phyloP scores from a whole-genome alignment of 176 grass and related monocot species.

The Juncus inflexus region DNA sequence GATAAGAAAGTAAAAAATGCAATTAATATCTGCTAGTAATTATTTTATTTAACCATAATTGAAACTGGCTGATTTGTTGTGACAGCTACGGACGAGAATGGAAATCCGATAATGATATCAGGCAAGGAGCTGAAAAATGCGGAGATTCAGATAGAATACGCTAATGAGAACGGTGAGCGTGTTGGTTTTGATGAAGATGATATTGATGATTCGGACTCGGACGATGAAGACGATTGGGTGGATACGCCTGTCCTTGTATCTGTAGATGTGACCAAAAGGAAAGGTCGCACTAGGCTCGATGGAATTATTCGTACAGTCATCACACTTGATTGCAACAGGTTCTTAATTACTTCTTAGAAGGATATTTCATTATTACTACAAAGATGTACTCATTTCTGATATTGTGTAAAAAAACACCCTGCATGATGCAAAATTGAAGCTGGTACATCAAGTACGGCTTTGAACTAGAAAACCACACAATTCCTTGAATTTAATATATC shows the following conservation, averaged over 20 bases:
- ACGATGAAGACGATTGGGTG: constrained; percentile 4
- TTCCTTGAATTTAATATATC: not conserved
- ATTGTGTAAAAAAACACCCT: not conserved
- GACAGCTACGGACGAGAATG: constrained; percentile 16
- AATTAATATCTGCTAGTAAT: not conserved
- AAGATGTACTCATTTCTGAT: not conserved
- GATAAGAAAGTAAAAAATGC: not conserved
- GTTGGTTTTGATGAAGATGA: not conserved
- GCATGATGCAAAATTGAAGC: not conserved
- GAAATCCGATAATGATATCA: constrained; percentile 7
- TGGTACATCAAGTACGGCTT: not conserved
- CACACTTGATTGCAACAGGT: constrained; percentile 75
- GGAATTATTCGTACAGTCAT: constrained; percentile 73
- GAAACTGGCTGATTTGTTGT: not conserved
- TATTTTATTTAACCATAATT: not conserved
- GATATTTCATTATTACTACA: not conserved
- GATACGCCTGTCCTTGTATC: constrained; percentile 62
- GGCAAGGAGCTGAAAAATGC: constrained; percentile 14
- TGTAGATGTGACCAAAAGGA: constrained; percentile 57
- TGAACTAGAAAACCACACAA: not conserved
- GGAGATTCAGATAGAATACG: not conserved
- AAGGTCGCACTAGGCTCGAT: constrained; percentile 55
- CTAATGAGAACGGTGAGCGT: not conserved
- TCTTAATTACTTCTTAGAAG: no score
- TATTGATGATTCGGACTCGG: not conserved